These are phyloP conservation scores for Ustilago nuda DNA, from an alignment of 1,284 basidiomycete genomes.

Conservation along the genomic window DNA sequence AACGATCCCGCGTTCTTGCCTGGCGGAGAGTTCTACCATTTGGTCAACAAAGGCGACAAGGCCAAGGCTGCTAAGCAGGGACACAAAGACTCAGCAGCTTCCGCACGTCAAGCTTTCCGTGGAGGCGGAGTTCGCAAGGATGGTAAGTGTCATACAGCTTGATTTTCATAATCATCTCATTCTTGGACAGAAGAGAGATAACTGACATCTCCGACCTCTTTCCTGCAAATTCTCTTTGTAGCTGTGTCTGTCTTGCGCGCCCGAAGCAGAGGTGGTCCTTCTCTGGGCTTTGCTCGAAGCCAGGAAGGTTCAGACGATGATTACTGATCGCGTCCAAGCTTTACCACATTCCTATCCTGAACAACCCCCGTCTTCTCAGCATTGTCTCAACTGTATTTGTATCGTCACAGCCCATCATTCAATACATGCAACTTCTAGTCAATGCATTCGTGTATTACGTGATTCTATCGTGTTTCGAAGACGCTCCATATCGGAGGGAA, in stretches of 20 bases:
- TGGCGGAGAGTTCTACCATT: conserved; percentile 58
- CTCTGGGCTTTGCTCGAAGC: conserved; percentile 46
- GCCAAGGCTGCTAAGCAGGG: conserved; percentile 23
- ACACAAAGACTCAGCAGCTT: conserved; percentile 9
- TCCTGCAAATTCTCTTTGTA: background rate
- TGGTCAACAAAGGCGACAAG: conserved; percentile 39
- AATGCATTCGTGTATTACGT: background rate
- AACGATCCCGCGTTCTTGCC: conserved; percentile 62
- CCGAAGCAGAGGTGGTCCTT: conserved; percentile 39
- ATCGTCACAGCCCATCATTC: conserved; percentile 3
- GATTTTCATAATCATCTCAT: background rate
- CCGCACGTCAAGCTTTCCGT: conserved; percentile 38
- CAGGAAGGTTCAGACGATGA: conserved; percentile 38
- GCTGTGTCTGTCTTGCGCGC: conserved; percentile 42
- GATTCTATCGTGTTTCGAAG: conserved; percentile 29
- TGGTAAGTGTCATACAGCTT: background rate
- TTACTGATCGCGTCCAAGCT: conserved; percentile 1
- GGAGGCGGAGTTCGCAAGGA: conserved; percentile 43
- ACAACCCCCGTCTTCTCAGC: background rate
- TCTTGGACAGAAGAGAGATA: background rate
- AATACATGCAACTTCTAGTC: background rate
- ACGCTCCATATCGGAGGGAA: conserved; percentile 66
- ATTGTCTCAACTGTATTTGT: conserved; percentile 27
- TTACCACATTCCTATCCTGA: background rate
- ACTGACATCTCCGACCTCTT: background rate